Evolutionary conservation across 192 early-diverging fungal genomes (phyloP).

Genomic region (Chytriomyces sp.): DNA sequence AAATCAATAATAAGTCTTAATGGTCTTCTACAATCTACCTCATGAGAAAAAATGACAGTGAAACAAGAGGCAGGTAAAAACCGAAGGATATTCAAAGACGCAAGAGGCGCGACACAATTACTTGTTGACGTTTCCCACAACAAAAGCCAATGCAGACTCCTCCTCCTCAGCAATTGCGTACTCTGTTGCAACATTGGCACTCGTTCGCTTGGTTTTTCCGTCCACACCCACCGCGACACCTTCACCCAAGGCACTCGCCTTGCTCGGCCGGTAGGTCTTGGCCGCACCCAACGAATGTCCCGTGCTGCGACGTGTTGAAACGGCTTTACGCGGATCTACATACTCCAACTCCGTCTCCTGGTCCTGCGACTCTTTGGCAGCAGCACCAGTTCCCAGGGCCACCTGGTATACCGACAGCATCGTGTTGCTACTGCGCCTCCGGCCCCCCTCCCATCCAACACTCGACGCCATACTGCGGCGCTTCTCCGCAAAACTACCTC

Average conservation of each 20-base stretch:
- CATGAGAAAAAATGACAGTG: too few relatives aligned
- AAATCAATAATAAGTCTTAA: too few relatives aligned
- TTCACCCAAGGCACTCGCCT: slow-evolving; percentile 12
- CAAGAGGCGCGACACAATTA: neutral
- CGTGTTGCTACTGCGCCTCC: slow-evolving; percentile 15
- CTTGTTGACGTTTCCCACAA: slow-evolving; percentile 1
- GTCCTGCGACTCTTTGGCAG: neutral
- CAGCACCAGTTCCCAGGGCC: neutral
- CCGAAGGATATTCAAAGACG: too few relatives aligned
- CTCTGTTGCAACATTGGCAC: neutral
- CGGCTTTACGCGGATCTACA: neutral
- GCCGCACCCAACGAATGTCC: neutral
- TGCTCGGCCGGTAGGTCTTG: neutral
- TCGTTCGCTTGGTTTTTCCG: slow-evolving; percentile 1
- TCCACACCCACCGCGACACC: neutral
- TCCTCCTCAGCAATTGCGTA: neutral
- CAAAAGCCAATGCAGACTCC: slow-evolving; percentile 25
- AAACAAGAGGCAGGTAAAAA: too few relatives aligned
- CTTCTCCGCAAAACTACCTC: slow-evolving; percentile 19
- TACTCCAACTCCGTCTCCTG: slow-evolving; percentile 15
- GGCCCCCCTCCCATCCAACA: neutral
- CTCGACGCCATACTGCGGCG: slow-evolving; percentile 13
- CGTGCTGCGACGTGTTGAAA: neutral
- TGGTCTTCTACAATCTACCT: too few relatives aligned
- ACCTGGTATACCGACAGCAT: neutral